These are phyloP conservation scores for Sphagnum fallax DNA, from an alignment of 228 moss, liverwort and hornwort genomes.

Conservation along the genomic window DNA sequence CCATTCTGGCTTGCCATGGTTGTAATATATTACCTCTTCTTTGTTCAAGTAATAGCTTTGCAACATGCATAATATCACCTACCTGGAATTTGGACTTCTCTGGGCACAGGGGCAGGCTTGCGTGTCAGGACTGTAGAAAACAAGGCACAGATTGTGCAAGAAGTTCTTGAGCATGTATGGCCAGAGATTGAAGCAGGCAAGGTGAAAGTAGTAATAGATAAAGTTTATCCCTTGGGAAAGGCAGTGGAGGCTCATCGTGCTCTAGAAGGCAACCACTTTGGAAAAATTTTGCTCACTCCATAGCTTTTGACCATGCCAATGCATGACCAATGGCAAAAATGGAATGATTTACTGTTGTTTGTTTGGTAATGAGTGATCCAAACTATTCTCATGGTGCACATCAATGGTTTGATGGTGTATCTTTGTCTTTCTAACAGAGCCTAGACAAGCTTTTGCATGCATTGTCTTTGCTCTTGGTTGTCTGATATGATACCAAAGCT, in stretches of 20 bases:
- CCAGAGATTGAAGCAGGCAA: slow-evolving; percentile 57
- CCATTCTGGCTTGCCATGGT: not conserved
- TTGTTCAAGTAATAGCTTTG: not conserved
- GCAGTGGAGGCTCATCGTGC: slow-evolving; percentile 34
- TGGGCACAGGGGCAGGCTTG: slow-evolving; percentile 43
- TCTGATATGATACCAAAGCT: too few species aligned
- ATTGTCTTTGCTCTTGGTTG: too few species aligned
- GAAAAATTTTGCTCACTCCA: slow-evolving; percentile 29
- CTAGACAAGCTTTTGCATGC: too few species aligned
- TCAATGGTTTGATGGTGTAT: too few species aligned
- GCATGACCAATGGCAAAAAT: too few species aligned
- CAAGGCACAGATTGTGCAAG: slow-evolving; percentile 69
- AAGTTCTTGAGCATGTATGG: slow-evolving; percentile 62
- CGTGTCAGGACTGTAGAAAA: slow-evolving; percentile 35
- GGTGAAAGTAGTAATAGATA: slow-evolving; percentile 37
- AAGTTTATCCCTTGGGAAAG: slow-evolving; percentile 20
- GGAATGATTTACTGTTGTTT: too few species aligned
- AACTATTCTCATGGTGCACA: too few species aligned
- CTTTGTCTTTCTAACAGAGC: too few species aligned
- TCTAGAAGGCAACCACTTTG: slow-evolving; percentile 36
- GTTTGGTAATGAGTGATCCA: too few species aligned
- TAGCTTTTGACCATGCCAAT: too few species aligned
- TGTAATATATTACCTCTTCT: not conserved
- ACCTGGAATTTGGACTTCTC: not conserved
- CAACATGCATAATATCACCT: not conserved